Conservation (phyloP, 441 rosid genomes). For the Heliophila coronopifolia region DNA sequence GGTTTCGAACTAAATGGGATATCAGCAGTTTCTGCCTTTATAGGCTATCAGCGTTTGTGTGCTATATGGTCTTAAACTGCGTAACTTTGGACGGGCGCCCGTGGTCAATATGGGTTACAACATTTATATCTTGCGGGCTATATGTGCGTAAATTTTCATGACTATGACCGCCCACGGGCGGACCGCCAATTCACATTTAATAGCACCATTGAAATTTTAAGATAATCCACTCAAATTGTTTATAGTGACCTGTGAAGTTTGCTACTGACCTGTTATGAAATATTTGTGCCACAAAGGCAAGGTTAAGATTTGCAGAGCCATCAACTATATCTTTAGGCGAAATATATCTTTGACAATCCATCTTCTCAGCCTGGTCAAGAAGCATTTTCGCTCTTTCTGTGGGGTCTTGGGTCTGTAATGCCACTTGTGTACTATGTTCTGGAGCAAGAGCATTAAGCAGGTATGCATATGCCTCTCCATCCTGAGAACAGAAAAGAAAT, state of each 20-base stretch:
- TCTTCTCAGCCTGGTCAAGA: conserved; percentile 88
- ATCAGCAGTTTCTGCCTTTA: too few species aligned
- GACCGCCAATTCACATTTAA: too few species aligned
- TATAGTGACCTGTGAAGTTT: background rate
- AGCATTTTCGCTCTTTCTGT: conserved; percentile 70
- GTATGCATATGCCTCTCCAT: conserved; percentile 94
- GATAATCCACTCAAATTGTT: conserved; percentile 6
- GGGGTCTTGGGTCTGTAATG: conserved; percentile 58
- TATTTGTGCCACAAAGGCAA: conserved; percentile 93
- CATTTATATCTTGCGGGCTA: too few species aligned
- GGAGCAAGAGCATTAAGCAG: conserved; percentile 95
- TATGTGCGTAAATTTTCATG: too few species aligned
- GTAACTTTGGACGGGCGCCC: too few species aligned
- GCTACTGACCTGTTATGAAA: conserved; percentile 75
- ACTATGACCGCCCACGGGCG: too few species aligned
- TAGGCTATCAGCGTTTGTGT: too few species aligned
- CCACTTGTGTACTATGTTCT: conserved; percentile 51
- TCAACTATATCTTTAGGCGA: conserved; percentile 88
- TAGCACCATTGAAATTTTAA: background rate
- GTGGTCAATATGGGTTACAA: too few species aligned
- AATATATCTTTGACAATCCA: conserved; percentile 79
- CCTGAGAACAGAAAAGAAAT: conserved; percentile 40
- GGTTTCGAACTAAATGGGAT: too few species aligned
- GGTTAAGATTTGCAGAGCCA: conserved; percentile 96
- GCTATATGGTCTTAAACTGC: too few species aligned